Percentiles rank a stretch among this genome's conserved stretches.
Conservation (phyloP, 768 basidiomycete genomes). For the Galerina sulciceps region DNA sequence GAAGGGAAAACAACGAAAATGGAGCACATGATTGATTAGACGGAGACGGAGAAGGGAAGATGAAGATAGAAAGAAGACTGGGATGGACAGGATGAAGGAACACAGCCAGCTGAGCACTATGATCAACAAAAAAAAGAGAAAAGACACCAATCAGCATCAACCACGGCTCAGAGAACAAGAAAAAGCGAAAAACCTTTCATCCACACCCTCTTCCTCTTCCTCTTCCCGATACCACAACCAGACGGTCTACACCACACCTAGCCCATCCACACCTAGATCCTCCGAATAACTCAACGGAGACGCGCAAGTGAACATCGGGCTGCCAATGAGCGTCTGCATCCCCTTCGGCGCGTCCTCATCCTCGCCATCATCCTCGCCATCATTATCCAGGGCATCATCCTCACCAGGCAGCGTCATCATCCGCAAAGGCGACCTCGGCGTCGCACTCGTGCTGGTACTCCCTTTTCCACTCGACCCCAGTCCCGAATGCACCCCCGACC, state of each 20-base stretch:
- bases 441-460: neutral
- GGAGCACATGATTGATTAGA: too few relatives aligned
- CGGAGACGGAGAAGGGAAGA: too few relatives aligned
- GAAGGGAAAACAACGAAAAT: too few relatives aligned
- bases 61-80: too few relatives aligned
- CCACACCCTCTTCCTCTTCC: constrained; percentile 7
- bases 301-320: constrained; percentile 17
- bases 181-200: neutral
- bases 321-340: constrained; percentile 18
- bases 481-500: neutral
- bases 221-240: too few relatives aligned
- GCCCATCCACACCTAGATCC: too few relatives aligned
- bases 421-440: constrained; percentile 26
- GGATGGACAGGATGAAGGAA: too few relatives aligned
- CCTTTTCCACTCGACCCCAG: neutral
- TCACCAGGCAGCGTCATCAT: constrained; percentile 23
- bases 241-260: too few relatives aligned
- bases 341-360: neutral
- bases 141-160: too few relatives aligned
- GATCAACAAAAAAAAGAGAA: neutral
- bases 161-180: constrained; percentile 9
- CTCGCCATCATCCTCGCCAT: constrained; percentile 8
- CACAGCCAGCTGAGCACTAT: too few relatives aligned
- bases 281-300: constrained; percentile 17
- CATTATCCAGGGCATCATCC: constrained; percentile 2